These are phyloP conservation scores for Echites panduratus DNA, from an alignment of 257 asterid genomes.

Conservation along the genomic window DNA sequence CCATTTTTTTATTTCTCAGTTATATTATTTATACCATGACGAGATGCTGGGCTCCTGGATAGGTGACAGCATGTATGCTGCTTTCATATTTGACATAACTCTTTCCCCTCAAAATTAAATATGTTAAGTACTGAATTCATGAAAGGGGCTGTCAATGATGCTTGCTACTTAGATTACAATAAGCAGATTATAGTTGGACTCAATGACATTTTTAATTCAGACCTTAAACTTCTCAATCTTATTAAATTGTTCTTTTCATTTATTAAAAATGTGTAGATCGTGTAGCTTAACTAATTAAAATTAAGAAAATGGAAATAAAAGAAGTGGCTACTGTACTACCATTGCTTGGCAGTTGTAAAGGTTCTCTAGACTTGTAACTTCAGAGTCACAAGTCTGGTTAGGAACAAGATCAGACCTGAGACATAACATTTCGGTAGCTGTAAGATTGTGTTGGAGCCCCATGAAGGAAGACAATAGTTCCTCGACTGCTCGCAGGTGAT, in stretches of 20 bases:
- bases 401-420: conserved; percentile 70
- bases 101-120: not conserved
- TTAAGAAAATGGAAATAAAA: not conserved
- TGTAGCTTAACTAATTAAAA: not conserved
- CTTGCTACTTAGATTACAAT: too few relatives aligned
- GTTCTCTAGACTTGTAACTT: not conserved
- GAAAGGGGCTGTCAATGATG: too few relatives aligned
- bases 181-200: too few relatives aligned
- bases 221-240: not conserved
- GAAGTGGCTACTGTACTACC: not conserved
- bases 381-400: conserved; percentile 14
- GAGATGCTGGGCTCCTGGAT: not conserved
- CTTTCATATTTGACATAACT: not conserved
- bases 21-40: not conserved
- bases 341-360: not conserved
- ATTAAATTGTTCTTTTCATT: not conserved
- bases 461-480: conserved; percentile 83
- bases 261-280: not conserved
- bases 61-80: not conserved
- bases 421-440: conserved; percentile 92
- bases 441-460: conserved; percentile 98
- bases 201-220: too few relatives aligned
- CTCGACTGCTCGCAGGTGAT: conserved; percentile 64
- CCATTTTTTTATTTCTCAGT: too few relatives aligned
- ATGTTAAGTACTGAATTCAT: not conserved